These are phyloP conservation scores for Dendrobium huoshanense DNA, from an alignment of 106 monocot genomes.

Conservation along the genomic window DNA sequence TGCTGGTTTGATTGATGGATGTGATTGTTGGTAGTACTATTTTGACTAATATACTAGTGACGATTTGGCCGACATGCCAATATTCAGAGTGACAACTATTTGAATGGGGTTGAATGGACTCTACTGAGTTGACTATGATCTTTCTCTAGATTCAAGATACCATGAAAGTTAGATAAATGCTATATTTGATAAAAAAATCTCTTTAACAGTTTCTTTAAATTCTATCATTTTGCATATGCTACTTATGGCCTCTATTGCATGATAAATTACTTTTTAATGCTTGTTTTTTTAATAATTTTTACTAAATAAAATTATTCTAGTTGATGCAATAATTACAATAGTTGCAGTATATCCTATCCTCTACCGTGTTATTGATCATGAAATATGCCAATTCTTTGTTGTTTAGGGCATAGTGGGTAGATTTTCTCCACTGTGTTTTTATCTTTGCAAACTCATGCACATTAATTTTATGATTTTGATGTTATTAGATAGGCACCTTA, in stretches of 20 bases:
- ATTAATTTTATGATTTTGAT: background rate
- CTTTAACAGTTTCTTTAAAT: background rate
- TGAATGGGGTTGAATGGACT: background rate
- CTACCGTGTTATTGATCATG: background rate
- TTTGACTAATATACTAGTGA: background rate
- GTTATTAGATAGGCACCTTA: background rate
- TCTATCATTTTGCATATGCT: background rate
- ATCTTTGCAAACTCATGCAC: background rate
- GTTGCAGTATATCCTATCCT: background rate
- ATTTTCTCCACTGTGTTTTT: background rate
- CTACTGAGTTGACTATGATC: background rate
- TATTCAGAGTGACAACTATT: background rate
- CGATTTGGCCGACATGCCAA: background rate
- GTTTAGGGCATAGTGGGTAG: background rate
- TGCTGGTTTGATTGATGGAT: background rate
- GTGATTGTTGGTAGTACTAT: background rate
- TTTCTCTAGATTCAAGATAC: background rate
- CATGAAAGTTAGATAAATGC: background rate
- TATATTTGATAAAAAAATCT: background rate
- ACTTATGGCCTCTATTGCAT: background rate
- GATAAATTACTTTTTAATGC: background rate
- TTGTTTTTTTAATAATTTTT: background rate
- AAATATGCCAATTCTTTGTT: background rate
- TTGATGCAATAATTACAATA: background rate
- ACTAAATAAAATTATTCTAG: background rate